Evolutionary conservation across 352 stramenopile genomes (phyloP).

Genomic region (Pythium apleroticum): DNA sequence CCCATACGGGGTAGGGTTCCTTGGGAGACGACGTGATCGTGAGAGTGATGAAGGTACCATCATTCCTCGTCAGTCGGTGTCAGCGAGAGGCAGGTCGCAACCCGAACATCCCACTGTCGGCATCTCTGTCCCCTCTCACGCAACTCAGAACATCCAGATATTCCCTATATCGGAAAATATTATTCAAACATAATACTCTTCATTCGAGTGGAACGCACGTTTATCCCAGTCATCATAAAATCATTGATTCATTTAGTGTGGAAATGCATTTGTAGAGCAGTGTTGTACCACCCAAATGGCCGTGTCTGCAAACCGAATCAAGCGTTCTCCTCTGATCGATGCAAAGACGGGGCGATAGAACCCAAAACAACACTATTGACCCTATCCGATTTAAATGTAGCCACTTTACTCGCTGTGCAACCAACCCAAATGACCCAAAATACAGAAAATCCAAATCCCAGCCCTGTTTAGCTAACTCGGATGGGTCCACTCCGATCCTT

Average conservation of each 20-base stretch:
- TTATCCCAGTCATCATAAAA: too few relatives aligned
- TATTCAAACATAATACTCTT: too few relatives aligned
- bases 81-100: slow-evolving; percentile 11
- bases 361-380: neutral
- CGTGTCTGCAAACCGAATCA: neutral
- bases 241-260: too few relatives aligned
- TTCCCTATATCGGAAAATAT: neutral
- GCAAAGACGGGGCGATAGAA: neutral
- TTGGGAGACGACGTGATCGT: slow-evolving; percentile 2
- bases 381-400: neutral
- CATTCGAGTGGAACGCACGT: too few relatives aligned
- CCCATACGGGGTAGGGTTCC: neutral
- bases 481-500: slow-evolving; percentile 6
- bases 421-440: neutral
- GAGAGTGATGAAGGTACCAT: slow-evolving; percentile 4
- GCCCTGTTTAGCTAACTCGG: neutral
- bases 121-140: slow-evolving; percentile 11
- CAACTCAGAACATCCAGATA: slow-evolving; percentile 15
- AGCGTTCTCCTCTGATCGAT: neutral
- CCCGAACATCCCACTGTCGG: slow-evolving; percentile 11
- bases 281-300: slow-evolving; percentile 6
- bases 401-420: too few relatives aligned
- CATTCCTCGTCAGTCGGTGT: neutral
- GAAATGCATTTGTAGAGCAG: neutral
- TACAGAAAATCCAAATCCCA: slow-evolving; percentile 5